Base-by-base conservation (phyloP, 164 flowering plant species). In the Vitis riparia region DNA sequence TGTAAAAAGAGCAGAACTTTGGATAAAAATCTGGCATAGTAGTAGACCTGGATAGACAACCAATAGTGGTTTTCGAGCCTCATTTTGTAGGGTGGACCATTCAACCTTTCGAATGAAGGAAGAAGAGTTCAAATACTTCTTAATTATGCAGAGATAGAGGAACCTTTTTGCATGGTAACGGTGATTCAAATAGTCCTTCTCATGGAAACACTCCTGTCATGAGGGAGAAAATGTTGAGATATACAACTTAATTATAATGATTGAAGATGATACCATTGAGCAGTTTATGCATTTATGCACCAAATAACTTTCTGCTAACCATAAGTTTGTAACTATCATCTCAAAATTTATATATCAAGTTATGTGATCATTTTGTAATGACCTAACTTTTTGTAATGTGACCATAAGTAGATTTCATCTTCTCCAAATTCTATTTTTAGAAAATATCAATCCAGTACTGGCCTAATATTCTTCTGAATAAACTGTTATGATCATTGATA, bases 141-240 rank as follows among this genome's bases (percentile, higher is more conserved):
- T 87, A 27, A 95, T 85, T 32, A 84, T 68, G 72, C 93, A 85
- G 10, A 95, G 90, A 77, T 95, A 95, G 32, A 95, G 87, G 69
- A 81, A 91, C 74, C 98, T 85, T 85, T 95, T 95, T 47, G 90
- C 99, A 85, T 90, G 97, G 75, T 95, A 95, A 11, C 97, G 85
- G 72, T 93, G 77, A 76, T 95, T 88, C 82, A 95, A 77, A 78
- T 82, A 93, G 73, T 95, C 99, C 70, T 93, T 89, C 86, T 91
- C 94, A 67, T 73, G 87, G 74, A 91, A 95, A 75, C 97, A 93
- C 51, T 86, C 93, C 98, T 95, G 81, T 66, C 69, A 80, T 9
- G 19, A n/a, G 30, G 48, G 56, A 59, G 56, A 57, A 27, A 32
- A 3, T n/a, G 51, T 51, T 59, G 19, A 14, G 27, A 23, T 5